These are phyloP conservation scores for Hibiscus syriacus DNA, from an alignment of 345 rosid species.

Conservation along the genomic window DNA sequence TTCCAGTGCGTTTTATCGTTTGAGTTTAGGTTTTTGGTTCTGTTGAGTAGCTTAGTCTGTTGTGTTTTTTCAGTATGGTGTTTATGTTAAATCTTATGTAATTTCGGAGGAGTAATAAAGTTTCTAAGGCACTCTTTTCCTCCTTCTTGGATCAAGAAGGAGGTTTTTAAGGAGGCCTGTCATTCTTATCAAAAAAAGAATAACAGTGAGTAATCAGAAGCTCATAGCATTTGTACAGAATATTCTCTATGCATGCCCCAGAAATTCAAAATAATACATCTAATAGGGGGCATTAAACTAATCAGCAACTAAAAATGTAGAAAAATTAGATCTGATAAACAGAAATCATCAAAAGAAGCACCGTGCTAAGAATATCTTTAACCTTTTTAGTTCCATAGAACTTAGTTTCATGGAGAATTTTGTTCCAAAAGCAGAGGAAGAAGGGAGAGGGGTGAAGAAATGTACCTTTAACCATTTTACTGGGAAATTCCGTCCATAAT, in stretches of 20 bases:
- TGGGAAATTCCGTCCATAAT: conserved; percentile 92
- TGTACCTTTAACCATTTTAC: conserved; percentile 62
- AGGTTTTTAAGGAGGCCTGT: too few relatives aligned
- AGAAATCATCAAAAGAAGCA: neutral
- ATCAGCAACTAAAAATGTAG: neutral
- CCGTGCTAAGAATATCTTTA: neutral
- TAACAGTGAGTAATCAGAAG: conserved; percentile 15
- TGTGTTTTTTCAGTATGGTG: too few relatives aligned
- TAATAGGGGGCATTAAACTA: neutral
- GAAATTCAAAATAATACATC: neutral
- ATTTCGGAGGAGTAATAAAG: too few relatives aligned
- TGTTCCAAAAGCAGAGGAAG: neutral
- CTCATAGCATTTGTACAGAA: neutral
- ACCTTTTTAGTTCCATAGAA: neutral
- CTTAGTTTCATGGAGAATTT: neutral
- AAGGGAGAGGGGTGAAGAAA: neutral
- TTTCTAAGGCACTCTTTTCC: too few relatives aligned
- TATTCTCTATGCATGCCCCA: neutral
- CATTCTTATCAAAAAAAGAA: too few relatives aligned
- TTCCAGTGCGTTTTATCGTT: too few relatives aligned
- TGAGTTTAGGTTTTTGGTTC: too few relatives aligned
- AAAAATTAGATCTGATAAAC: neutral
- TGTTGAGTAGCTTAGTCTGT: too few relatives aligned
- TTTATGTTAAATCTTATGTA: too few relatives aligned
- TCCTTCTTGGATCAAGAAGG: too few relatives aligned